Evolutionary conservation across 805 yeast species (phyloP), one percentile per base, ranked within the genome.

Genomic region (Brettanomyces anomalus): DNA sequence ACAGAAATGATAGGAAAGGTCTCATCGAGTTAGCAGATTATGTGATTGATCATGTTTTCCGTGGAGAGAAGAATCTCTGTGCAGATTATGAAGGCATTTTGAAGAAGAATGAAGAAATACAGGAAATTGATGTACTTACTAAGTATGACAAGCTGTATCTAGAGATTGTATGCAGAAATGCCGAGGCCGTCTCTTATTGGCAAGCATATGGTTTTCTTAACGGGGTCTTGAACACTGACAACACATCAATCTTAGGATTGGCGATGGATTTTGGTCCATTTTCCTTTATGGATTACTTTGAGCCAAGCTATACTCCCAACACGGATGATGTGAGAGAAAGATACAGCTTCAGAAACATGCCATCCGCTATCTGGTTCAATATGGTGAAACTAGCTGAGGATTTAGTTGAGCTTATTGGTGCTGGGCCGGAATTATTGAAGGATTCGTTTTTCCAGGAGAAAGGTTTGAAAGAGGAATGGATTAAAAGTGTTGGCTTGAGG

Each of bases 241-340:
- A 90, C 57, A 86, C 96, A 1, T 85, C 96, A 0, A 71, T 90
- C n/a, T 55, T 82, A 36, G 98, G 98, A 0, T 66, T 88, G 10
- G 76, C 95, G 0, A 75, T 93, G 61, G 98, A 90, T 61, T 93
- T 82, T 61, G 98, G 97, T 3, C 97, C 98, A 1, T 93, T 85
- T 64, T 85, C 94, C 16, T 83, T 88, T 46, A 74, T 89, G 82
- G 96, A 89, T 56, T 76, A 74, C 37, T 90, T 81, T 57, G 80
- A 86, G 54, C 89, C 94, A 14, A 61, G 71, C 39, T 90, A 73
- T 56, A 85, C 97, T 0, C 90, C 97, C 2, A 90, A 93, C 57
- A 87, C 86, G 43, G 97, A 88, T 55, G 98, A 93, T 60, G 72
- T 70, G 36, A 64, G 67, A 39, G 58, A 67, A 15, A 68, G 96